phyloP scores from a whole-genome alignment of 164 flowering plant genomes.

The Dillenia suffruticosa region DNA sequence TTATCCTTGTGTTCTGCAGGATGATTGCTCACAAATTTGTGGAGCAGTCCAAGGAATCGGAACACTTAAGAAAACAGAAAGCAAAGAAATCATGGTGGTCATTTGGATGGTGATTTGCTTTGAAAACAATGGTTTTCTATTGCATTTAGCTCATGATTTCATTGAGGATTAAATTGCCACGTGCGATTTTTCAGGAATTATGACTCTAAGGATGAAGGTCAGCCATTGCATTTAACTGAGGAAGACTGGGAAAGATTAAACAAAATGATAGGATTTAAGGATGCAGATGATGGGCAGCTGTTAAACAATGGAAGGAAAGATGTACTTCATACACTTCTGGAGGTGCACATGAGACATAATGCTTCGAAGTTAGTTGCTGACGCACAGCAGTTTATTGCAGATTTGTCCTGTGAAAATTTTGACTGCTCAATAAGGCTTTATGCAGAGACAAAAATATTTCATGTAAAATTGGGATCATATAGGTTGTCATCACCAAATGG shows the following conservation, averaged over 20 bases:
- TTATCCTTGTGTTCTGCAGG: slow-evolving; percentile 36
- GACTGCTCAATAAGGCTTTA: slow-evolving; percentile 71
- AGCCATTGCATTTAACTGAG: slow-evolving; percentile 52
- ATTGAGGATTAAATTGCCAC: slow-evolving; percentile 3
- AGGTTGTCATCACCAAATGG: slow-evolving; percentile 83
- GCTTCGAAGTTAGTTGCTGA: slow-evolving; percentile 79
- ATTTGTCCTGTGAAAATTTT: slow-evolving; percentile 82
- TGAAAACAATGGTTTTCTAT: slow-evolving; percentile 1
- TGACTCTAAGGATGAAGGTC: slow-evolving; percentile 57
- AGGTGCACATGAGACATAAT: slow-evolving; percentile 85
- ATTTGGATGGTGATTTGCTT: slow-evolving; percentile 62
- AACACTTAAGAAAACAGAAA: slow-evolving; percentile 43
- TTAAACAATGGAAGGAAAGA: slow-evolving; percentile 37
- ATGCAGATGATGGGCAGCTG: slow-evolving; percentile 50
- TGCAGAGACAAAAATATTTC: slow-evolving; percentile 78
- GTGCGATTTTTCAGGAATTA: slow-evolving; percentile 40
- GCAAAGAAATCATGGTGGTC: slow-evolving; percentile 91
- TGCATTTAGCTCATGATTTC: slow-evolving; percentile 4
- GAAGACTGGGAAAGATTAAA: slow-evolving; percentile 94
- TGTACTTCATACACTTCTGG: slow-evolving; percentile 60
- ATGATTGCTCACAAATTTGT: slow-evolving; percentile 98
- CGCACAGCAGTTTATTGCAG: slow-evolving; percentile 59
- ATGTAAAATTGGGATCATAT: slow-evolving; percentile 84
- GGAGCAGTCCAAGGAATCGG: slow-evolving; percentile 59
- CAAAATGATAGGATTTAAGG: slow-evolving; percentile 87